Conservation (phyloP, 345 rosid species). For the Sonneratia alba region DNA sequence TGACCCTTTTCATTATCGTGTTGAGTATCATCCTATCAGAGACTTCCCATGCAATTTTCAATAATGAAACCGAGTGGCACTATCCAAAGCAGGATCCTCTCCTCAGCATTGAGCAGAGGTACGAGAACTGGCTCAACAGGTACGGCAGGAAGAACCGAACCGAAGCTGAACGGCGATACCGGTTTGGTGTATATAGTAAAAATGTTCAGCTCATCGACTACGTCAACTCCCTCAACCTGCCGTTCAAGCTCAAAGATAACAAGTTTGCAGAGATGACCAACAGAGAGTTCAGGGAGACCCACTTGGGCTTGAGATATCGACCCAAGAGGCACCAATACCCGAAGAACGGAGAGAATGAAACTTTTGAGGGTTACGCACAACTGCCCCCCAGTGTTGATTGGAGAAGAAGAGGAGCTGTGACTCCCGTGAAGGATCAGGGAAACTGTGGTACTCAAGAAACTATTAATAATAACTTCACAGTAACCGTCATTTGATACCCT, state of each 20-base stretch:
- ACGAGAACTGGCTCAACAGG: constrained; percentile 39
- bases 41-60: background rate
- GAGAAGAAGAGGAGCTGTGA: constrained; percentile 72
- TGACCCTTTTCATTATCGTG: background rate
- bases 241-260: constrained; percentile 65
- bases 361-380: constrained; percentile 3
- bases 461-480: too few species aligned
- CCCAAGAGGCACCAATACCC: too few species aligned
- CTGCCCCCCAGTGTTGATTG: constrained; percentile 51
- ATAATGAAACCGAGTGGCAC: background rate
- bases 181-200: constrained; percentile 57
- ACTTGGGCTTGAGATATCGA: constrained; percentile 31
- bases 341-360: background rate
- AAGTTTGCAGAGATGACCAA: constrained; percentile 76
- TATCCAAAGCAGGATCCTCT: background rate
- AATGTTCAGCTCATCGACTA: constrained; percentile 50
- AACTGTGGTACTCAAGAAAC: constrained; percentile 38
- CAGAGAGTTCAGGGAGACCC: constrained; percentile 44
- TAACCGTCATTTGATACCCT: too few species aligned
- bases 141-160: constrained; percentile 27
- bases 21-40: background rate
- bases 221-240: constrained; percentile 49
- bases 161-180: constrained; percentile 37
- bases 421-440: constrained; percentile 80
- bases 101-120: constrained; percentile 21